Evolutionary conservation across 2,329 filamentous ascomycete genomes (phyloP).

Genomic region (Neurospora sp.): DNA sequence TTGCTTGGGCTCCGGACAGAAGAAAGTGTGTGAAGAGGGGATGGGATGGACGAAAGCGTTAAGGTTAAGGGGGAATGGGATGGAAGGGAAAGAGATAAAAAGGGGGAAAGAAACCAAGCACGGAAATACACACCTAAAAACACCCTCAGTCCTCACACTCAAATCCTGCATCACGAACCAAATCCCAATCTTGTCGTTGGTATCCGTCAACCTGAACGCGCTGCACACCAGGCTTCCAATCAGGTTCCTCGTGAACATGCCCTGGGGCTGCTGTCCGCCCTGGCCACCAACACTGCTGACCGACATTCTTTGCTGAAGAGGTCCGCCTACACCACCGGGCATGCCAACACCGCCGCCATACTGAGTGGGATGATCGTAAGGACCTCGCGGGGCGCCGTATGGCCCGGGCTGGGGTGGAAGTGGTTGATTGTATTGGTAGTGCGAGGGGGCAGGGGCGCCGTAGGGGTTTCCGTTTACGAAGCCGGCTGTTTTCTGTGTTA

Average conservation of each 20-base stretch:
- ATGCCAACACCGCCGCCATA: conserved; percentile 1
- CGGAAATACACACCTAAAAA: conserved; percentile 82
- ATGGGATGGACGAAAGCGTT: not conserved
- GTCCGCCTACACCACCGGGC: not conserved
- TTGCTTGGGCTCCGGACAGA: not conserved
- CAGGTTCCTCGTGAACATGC: conserved; percentile 90
- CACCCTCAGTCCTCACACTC: conserved; percentile 85
- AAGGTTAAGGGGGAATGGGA: not conserved
- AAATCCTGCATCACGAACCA: conserved; percentile 97
- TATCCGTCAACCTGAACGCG: conserved; percentile 73
- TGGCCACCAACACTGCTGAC: conserved; percentile 26
- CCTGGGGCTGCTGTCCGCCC: conserved; percentile 42
- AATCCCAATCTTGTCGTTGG: conserved; percentile 71
- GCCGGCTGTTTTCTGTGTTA: not conserved
- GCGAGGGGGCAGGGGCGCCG: not conserved
- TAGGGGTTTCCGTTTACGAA: not conserved
- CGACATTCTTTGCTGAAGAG: conserved; percentile 20
- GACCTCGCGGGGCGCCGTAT: conserved; percentile 12
- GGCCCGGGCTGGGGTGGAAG: conserved; percentile 7
- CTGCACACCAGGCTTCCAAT: conserved; percentile 88
- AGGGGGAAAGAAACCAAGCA: too few species aligned
- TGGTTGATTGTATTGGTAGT: conserved; percentile 14
- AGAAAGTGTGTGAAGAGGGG: too few species aligned
- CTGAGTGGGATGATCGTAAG: conserved; percentile 12
- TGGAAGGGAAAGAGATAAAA: too few species aligned